phyloP scores from a whole-genome alignment of 2,329 filamentous ascomycete genomes.

The Cryphonectria japonica region DNA sequence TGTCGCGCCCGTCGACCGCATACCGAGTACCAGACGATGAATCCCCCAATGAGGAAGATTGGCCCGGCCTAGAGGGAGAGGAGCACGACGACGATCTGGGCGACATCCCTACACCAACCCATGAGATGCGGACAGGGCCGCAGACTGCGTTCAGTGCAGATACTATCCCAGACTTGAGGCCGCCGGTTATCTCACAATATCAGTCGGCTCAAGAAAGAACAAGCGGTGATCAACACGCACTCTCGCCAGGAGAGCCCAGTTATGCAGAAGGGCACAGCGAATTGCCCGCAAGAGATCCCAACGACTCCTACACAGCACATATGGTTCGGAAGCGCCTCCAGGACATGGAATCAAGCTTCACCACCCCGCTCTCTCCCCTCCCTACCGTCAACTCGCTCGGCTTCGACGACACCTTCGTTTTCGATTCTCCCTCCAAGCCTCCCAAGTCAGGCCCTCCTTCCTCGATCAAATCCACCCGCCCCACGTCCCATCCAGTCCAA shows the following conservation, averaged over 20 bases:
- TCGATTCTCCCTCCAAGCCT: constrained; percentile 50
- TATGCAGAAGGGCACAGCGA: constrained; percentile 46
- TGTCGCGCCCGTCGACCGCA: constrained; percentile 25
- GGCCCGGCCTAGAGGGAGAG: background rate
- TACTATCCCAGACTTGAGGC: constrained; percentile 22
- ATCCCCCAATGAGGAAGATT: constrained; percentile 1
- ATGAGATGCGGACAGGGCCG: constrained; percentile 16
- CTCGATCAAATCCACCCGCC: constrained; percentile 5
- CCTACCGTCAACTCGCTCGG: constrained; percentile 50
- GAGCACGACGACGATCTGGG: constrained; percentile 7
- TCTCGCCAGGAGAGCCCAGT: constrained; percentile 42
- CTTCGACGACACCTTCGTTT: constrained; percentile 63
- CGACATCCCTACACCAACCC: constrained; percentile 25
- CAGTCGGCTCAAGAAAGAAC: background rate
- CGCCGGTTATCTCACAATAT: constrained; percentile 11
- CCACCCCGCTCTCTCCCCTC: constrained; percentile 61
- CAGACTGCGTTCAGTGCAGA: constrained; percentile 17
- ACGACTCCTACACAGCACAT: constrained; percentile 57
- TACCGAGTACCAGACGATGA: constrained; percentile 20
- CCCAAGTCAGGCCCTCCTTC: constrained; percentile 17
- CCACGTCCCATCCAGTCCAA: constrained; percentile 17
- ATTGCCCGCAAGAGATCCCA: constrained; percentile 37
- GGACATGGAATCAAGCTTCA: constrained; percentile 69
- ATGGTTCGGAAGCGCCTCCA: constrained; percentile 60
- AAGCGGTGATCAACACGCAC: background rate